Conservation (phyloP, 257 asterid genomes). For the Forsythia suspensa region DNA sequence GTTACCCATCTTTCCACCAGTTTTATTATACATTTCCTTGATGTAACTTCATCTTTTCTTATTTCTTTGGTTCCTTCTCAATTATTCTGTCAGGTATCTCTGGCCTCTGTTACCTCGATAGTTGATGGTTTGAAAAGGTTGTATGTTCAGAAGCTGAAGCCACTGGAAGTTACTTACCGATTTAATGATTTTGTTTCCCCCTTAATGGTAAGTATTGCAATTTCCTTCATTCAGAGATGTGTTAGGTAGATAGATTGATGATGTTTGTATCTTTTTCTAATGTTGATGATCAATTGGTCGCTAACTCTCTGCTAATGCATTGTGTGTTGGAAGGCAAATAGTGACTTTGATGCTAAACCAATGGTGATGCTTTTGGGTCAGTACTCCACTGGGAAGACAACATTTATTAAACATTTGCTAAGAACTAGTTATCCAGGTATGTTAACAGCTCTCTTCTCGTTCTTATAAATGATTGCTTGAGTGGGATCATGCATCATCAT, state of each 20-base stretch:
- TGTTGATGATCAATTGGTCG: constrained; percentile 2
- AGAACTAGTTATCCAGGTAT: constrained; percentile 83
- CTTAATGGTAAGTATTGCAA: constrained; percentile 53
- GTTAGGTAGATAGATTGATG: background rate
- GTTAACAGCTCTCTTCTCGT: constrained; percentile 7
- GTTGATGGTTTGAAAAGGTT: constrained; percentile 90
- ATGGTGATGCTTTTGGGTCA: constrained; percentile 99
- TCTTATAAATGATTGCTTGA: background rate
- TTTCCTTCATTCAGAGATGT: constrained; percentile 17
- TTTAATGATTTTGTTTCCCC: constrained; percentile 94
- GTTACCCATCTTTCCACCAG: background rate
- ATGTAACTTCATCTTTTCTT: constrained; percentile 10
- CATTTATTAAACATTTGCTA: constrained; percentile 94
- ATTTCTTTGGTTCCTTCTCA: constrained; percentile 13
- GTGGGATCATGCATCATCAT: constrained; percentile 1
- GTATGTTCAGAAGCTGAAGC: constrained; percentile 85
- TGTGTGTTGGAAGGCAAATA: constrained; percentile 52
- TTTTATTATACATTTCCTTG: background rate
- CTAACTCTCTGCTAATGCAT: constrained; percentile 21
- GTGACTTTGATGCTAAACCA: constrained; percentile 98
- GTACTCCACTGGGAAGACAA: constrained; percentile 95
- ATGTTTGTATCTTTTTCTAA: too few species aligned
- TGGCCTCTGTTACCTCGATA: constrained; percentile 81
- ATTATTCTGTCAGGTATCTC: constrained; percentile 57
- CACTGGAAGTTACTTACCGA: constrained; percentile 72